Evolutionary conservation across 2,329 filamentous ascomycete species (phyloP), one percentile per base, ranked within the genome.

Genomic region (Paraconiothyrium sp.): DNA sequence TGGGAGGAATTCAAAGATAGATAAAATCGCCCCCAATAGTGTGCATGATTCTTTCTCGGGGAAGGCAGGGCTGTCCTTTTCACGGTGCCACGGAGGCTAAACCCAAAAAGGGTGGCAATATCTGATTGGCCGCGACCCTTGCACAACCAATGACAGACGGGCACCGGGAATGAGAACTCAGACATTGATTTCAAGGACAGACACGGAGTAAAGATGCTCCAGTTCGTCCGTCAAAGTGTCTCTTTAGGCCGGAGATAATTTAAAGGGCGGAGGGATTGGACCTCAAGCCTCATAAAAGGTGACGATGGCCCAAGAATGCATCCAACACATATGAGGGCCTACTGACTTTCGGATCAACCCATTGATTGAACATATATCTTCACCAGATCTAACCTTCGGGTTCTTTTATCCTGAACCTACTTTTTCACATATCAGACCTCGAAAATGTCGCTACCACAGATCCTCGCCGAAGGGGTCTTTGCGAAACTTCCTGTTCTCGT

Each of bases 401-500:
- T 6, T 14, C 20, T 50, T 14, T 6, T 9, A 37, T 44, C 30
- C 22, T 22, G 56, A 7, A 11, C 20, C 49, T 22, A 4, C 37
- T 4, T 27, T 11, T 48, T 2, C 8, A 13, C 6, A 14, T 9
- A 2, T 7, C 16, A 32, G 14, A 20, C 20, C 1, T 20, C 20
- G 20, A 20, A 20, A 24, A 63, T 65, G 59, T 51, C 57, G 24
- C 37, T 60, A 30, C 54, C 35, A 16, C 43, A 59, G 27, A 44
- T 62, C 46, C n/a, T 62, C 50, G 49, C 35, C 20, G 62, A 65
- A 46, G 51, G 59, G 20, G 20, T 54, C 20, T 62, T 62, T 44
- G 54, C 50, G 10, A 62, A 58, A 56, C 57, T 65, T 27, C 62
- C 62, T 13, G 20, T 65, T 7, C 30, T 60, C 7, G 49, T 56